Evolutionary conservation across 192 early-diverging fungal genomes (phyloP).

Genomic region (Thoreauomyces humboldtii): DNA sequence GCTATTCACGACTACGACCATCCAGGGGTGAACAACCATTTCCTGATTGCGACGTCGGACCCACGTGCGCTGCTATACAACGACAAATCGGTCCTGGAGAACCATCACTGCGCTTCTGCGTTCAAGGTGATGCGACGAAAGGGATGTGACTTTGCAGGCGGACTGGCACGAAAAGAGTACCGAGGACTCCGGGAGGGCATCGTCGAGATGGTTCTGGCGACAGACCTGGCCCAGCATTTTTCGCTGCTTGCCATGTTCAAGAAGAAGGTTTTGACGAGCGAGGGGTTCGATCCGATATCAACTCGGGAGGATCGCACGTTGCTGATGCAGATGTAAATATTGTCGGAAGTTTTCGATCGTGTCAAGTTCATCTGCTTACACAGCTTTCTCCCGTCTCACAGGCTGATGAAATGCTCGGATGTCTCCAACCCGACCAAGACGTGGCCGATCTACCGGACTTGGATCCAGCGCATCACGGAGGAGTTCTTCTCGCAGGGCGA

Average conservation of each 20-base stretch:
- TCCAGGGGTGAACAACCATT: constrained; percentile 58
- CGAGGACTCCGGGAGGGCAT: constrained; percentile 41
- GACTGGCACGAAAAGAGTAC: constrained; percentile 39
- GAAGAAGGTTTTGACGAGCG: constrained; percentile 47
- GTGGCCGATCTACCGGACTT: constrained; percentile 47
- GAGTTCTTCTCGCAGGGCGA: constrained; percentile 59
- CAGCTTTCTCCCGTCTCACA: not conserved
- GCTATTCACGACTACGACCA: constrained; percentile 63
- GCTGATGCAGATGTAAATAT: constrained; percentile 51
- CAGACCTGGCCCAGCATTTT: constrained; percentile 53
- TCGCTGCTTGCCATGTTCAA: constrained; percentile 46
- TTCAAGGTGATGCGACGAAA: constrained; percentile 47
- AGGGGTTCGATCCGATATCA: constrained; percentile 44
- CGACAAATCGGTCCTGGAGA: constrained; percentile 59
- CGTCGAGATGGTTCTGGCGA: constrained; percentile 59
- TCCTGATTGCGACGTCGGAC: constrained; percentile 49
- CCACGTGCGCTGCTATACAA: constrained; percentile 54
- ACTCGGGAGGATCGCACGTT: constrained; percentile 44
- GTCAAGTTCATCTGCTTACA: not conserved
- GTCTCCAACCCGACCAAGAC: constrained; percentile 60
- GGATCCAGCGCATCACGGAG: constrained; percentile 50
- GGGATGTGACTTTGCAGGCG: constrained; percentile 45
- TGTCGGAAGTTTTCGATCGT: not conserved
- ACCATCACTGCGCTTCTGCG: constrained; percentile 57
- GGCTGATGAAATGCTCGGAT: constrained; percentile 59